These are phyloP conservation scores for Rhodomyrtus tomentosa DNA, from an alignment of 345 rosid species.

Conservation along the genomic window DNA sequence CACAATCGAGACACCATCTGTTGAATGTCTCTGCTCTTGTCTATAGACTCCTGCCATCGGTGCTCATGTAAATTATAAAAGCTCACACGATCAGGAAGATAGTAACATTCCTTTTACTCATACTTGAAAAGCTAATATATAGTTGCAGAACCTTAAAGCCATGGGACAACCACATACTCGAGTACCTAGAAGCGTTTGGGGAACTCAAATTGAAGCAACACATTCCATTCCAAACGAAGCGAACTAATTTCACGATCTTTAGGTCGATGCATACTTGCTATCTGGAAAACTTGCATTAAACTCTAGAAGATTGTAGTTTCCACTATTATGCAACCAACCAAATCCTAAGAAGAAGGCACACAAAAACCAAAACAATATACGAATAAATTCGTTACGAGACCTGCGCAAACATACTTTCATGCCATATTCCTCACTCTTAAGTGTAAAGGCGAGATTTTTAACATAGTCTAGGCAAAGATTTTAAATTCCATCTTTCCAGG, in stretches of 20 bases:
- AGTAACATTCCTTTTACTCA: neutral
- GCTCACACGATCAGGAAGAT: neutral
- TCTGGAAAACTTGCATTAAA: neutral
- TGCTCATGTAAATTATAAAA: neutral
- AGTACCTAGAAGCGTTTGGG: neutral
- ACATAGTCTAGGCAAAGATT: neutral
- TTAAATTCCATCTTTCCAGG: neutral
- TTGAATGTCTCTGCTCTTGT: constrained; percentile 5
- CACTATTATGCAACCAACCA: neutral
- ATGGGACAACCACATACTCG: neutral
- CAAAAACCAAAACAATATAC: neutral
- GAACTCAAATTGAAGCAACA: neutral
- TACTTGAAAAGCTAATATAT: neutral
- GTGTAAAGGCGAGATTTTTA: neutral
- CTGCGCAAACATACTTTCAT: neutral
- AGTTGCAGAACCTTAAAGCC: neutral
- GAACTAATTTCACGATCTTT: neutral
- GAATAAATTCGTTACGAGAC: neutral
- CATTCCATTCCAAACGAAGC: neutral
- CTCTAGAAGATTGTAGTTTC: neutral
- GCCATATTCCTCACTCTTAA: neutral
- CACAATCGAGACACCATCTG: constrained; percentile 4
- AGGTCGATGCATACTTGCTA: neutral
- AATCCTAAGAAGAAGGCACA: neutral
- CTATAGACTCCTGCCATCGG: constrained; percentile 8